Evolutionary conservation across 192 early-diverging fungal species (phyloP), one percentile per base, ranked within the genome.

Genomic region (Coemansia erecta): DNA sequence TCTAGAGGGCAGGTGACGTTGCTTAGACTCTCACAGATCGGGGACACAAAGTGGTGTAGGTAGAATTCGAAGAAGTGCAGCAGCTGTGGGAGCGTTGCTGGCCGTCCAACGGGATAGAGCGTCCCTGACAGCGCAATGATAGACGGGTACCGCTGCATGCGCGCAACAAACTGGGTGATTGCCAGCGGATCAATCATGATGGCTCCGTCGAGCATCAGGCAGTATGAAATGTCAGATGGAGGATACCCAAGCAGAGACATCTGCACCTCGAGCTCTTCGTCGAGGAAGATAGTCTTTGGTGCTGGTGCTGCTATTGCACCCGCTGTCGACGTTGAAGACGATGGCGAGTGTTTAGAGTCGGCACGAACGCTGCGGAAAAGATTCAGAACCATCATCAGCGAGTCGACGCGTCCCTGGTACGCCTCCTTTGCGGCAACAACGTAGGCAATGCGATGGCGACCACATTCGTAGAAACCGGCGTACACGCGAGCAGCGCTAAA

Each of bases 401-500:
- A 66, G 46, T 79, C 76, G 8, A 73, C 70, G 13, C 60, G 45
- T 12, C 76, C 76, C 59, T 72, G 70, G 52, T 60, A 60, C 22
- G 66, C 41, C 40, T 79, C 76, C 74, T 99, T 99, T 58, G 87
- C 95, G 7, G 94, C 85, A 10, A 99, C 92, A 53, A 97, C 87
- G 61, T 93, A 97, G 0, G 95, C 93, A 9, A 98, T 93, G 22
- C 84, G 83, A 56, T 92, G 93, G 6, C 94, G 90, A 21, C 88
- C 87, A 57, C 86, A 82, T 68, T 97, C 93, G 66, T 96, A 95
- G 33, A 93, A 81, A 37, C 97, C 97, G 31, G 92, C 92, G 65
- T 95, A 97, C 41, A 97, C 90, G 21, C 74, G 74, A 28, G 74
- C 74, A 15, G 68, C 58, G 40, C 70, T 67, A 46, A 66, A 70